A percentile compares a stretch with the other conserved stretches of the same genome.
Evolutionary conservation across 2,329 filamentous ascomycete species (phyloP).

Genomic region (Fusarium sp.): DNA sequence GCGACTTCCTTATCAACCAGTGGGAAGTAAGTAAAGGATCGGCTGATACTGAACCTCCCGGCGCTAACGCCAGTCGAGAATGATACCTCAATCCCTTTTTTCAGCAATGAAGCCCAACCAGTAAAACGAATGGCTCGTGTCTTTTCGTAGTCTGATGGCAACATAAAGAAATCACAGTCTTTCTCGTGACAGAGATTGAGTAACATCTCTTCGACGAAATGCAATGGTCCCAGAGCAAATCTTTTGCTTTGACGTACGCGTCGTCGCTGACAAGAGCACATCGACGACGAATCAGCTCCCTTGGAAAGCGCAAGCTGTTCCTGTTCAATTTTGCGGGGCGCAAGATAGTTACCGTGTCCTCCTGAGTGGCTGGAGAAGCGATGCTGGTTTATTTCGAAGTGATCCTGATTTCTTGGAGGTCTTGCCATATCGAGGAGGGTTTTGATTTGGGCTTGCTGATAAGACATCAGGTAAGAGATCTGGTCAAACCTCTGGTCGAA

Average conservation of each 20-base stretch:
- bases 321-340: fast-evolving
- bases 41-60: fast-evolving
- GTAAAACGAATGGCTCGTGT: fast-evolving
- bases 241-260: not conserved
- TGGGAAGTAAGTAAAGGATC: not conserved
- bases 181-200: fast-evolving
- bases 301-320: fast-evolving
- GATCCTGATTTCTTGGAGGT: not conserved
- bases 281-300: fast-evolving
- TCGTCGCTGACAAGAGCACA: not conserved
- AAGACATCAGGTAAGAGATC: not conserved
- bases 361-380: fast-evolving
- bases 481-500: not conserved
- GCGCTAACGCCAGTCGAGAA: fast-evolving
- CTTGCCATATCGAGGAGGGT: fast-evolving
- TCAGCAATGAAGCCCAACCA: fast-evolving
- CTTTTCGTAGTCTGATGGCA: fast-evolving
- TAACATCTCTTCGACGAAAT: not conserved
- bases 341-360: fast-evolving
- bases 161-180: fast-evolving
- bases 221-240: fast-evolving
- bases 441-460: not conserved
- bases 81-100: fast-evolving
- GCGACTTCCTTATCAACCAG: fast-evolving
- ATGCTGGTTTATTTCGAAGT: fast-evolving